Percentiles rank a stretch among this genome's conserved stretches.
Evolutionary conservation across 371 early-diverging fungal species (phyloP).

Genomic region (Gilbertella persicaria): DNA sequence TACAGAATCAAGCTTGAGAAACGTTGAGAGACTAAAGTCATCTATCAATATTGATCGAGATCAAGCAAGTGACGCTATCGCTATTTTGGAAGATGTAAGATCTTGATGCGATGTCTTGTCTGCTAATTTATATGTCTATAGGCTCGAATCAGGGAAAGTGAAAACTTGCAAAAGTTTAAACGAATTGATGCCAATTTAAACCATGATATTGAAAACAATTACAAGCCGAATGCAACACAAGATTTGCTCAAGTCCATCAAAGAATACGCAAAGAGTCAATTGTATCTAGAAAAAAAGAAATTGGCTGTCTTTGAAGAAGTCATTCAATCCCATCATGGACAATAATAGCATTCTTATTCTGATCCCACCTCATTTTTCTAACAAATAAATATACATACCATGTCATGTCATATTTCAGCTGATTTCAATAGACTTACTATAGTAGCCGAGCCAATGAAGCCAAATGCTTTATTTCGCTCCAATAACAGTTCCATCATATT

Average conservation of each 20-base stretch:
- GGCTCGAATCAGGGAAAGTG: slow-evolving; percentile 33
- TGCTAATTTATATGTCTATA: slow-evolving; percentile 1
- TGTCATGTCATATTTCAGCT: no score
- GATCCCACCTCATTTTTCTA: no score
- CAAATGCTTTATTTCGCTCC: no score
- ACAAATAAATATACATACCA: no score
- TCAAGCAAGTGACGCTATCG: slow-evolving; percentile 41
- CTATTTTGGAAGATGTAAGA: slow-evolving; percentile 37
- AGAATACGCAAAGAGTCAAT: slow-evolving; percentile 42
- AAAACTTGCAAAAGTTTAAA: slow-evolving; percentile 29
- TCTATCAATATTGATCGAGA: slow-evolving; percentile 40
- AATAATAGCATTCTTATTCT: no score
- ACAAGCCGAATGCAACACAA: slow-evolving; percentile 25
- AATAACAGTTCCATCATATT: no score
- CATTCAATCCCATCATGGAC: neutral
- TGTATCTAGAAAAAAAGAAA: slow-evolving; percentile 42
- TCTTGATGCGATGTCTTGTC: neutral
- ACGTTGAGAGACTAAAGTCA: slow-evolving; percentile 44
- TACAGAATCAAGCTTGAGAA: slow-evolving; percentile 36
- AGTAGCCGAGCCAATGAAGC: no score
- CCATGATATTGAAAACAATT: slow-evolving; percentile 33
- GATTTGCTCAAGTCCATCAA: slow-evolving; percentile 31
- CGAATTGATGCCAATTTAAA: slow-evolving; percentile 33
- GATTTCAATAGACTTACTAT: no score
- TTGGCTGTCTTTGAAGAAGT: slow-evolving; percentile 29